Base-by-base conservation (phyloP, 1,139 yeast species). In the Pichia kudriavzevii region DNA sequence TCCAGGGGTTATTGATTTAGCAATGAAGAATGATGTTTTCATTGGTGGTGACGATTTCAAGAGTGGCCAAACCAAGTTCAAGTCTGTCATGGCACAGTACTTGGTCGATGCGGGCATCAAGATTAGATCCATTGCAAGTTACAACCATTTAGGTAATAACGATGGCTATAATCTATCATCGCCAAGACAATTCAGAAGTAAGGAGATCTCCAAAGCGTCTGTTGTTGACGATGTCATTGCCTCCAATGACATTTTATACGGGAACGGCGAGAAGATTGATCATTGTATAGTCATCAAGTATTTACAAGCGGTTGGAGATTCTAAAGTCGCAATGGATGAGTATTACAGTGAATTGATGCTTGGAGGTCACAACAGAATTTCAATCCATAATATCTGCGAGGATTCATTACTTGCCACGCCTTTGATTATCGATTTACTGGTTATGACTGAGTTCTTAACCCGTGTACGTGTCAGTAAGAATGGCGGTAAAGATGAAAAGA, bases 271-370 rank as follows among this genome's bases (percentile, higher is more conserved):
- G 49, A 73, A 71, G 44, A 82, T 88, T 46, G 96, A 88, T 56
- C 97, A 88, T 63, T 82, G 95, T 64, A 87, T 88, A 60, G 97
- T 88, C 46, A 88, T 88, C 67, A 88, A 88, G 66, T 87, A 88
- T 61, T 66, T 88, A 56, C 82, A 84, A 42, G 96, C 96, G 8
- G 96, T 88, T 38, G 95, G 95, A 31, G 97, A 88, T 61, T 79
- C 94, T 48, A 88, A 88, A 70, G 95, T 88, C 45, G 97, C 97
- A 37, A 88, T 88, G 96, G 97, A 88, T 61, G 96, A 88, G 67
- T 88, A 88, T 65, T 85, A 87, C 67, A 81, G 94, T 42, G 96
- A 88, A 63, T 76, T 88, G 59, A 87, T 88, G 96, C 73, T 88
- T 53, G 97, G 97, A 44, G 97, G 97, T 32, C 96, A 87, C 66